Evolutionary conservation across 495 filamentous ascomycete genomes (phyloP).

Genomic region (Penicillium coprophilum): DNA sequence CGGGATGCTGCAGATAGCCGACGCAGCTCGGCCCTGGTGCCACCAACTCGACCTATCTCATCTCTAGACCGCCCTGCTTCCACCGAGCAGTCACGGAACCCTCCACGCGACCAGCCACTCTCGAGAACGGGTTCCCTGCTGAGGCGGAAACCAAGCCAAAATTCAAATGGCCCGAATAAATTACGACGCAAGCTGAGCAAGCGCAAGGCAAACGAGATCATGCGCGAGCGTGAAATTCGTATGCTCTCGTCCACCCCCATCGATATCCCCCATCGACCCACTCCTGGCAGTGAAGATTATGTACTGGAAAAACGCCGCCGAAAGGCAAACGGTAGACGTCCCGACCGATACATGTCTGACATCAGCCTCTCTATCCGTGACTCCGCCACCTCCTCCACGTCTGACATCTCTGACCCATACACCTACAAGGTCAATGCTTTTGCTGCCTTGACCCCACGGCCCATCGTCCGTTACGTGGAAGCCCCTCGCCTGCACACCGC

Average conservation of each 20-base stretch:
- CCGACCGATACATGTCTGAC: slow-evolving; percentile 65
- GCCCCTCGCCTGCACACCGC: slow-evolving; percentile 51
- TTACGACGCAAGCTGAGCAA: slow-evolving; percentile 74
- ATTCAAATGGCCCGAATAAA: slow-evolving; percentile 49
- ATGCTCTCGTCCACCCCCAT: slow-evolving; percentile 71
- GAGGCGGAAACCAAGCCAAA: slow-evolving; percentile 57
- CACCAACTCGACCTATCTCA: slow-evolving; percentile 26
- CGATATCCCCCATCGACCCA: slow-evolving; percentile 59
- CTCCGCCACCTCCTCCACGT: slow-evolving; percentile 71
- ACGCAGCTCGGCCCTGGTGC: slow-evolving; percentile 37
- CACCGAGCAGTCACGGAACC: slow-evolving; percentile 11
- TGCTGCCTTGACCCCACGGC: slow-evolving; percentile 73
- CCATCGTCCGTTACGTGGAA: slow-evolving; percentile 71
- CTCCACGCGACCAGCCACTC: slow-evolving; percentile 27
- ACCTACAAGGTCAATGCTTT: slow-evolving; percentile 74
- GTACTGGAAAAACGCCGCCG: slow-evolving; percentile 61
- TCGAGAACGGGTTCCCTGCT: slow-evolving; percentile 62
- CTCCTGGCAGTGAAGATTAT: slow-evolving; percentile 43
- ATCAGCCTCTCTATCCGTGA: slow-evolving; percentile 69
- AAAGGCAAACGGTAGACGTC: slow-evolving; percentile 55
- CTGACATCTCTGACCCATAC: slow-evolving; percentile 65
- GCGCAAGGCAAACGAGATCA: slow-evolving; percentile 67
- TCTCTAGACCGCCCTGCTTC: slow-evolving; percentile 21
- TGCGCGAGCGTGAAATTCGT: slow-evolving; percentile 80
- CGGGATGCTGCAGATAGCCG: slow-evolving; percentile 30